Base-by-base conservation (phyloP, 1,139 yeast genomes). In the Nadsonia starkeyi-henricii region DNA sequence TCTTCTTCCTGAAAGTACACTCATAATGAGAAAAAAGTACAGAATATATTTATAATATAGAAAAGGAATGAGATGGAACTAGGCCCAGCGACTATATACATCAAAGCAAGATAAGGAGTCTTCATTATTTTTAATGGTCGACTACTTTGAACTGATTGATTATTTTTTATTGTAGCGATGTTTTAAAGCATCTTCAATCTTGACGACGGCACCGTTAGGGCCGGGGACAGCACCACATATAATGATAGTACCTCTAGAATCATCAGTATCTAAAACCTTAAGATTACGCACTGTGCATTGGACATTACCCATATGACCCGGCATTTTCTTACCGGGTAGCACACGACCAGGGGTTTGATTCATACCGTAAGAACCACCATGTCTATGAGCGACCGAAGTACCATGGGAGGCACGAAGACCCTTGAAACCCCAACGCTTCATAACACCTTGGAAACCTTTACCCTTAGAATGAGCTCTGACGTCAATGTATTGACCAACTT, bases 381-480 rank as follows among this genome's bases (percentile, higher is more conserved):
- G 81, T 74, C 99, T 82, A 65, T 91, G 97, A 39, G 94, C 84
- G 51, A 77, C 72, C 36, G 98, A 86, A 43, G 85, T 91, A 83
- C 99, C 99, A 66, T 91, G 99, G 1, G 96, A 74, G 5, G 97
- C 97, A 47, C 78, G 77, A 65, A 85, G 78, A 72, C 98, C 98
- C 48, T 71, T 72, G 69, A 91, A 91, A n/a, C 86, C 85, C 72
- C 84, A 84, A 69, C 96, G 79, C 66, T 91, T 91, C 96, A 91
- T 91, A 20, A 91, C 98, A 78, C 99, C 99, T 20, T 91, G 88
- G 65, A 86, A 86, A 17, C 99, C 99, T 68, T 93, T 91, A 69
- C 98, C 99, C 65, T 88, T 91, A 46, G 93, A 74, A 20, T 75
- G 73, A 15, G 89, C 83, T 60, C 79, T 74, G 47, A 85, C 70